A percentile compares a stretch with the other conserved stretches of the same genome.
Conservation (phyloP, 345 rosid genomes). For the Eutrema japonicum region DNA sequence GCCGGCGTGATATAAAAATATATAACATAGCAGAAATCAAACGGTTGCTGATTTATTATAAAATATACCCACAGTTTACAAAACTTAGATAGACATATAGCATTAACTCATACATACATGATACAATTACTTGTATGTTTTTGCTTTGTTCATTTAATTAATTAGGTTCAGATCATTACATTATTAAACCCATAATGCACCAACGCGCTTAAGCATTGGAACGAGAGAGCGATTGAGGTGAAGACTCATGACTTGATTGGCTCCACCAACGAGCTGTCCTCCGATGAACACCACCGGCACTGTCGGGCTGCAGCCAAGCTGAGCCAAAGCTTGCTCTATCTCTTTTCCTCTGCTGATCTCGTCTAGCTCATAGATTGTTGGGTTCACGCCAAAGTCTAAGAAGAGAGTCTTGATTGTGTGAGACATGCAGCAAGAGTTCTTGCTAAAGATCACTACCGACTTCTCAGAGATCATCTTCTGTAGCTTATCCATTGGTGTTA, state of each 20-base stretch:
- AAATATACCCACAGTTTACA: slow-evolving; percentile 13
- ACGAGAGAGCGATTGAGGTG: slow-evolving; percentile 76
- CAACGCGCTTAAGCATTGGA: slow-evolving; percentile 56
- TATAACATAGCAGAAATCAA: neutral
- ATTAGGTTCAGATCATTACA: neutral
- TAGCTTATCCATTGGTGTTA: slow-evolving; percentile 57
- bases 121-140: neutral
- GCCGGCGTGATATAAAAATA: too few relatives aligned
- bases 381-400: slow-evolving; percentile 71
- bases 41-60: neutral
- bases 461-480: slow-evolving; percentile 62
- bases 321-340: slow-evolving; percentile 70
- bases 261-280: slow-evolving; percentile 81
- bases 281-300: slow-evolving; percentile 82
- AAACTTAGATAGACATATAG: slow-evolving; percentile 33
- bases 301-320: slow-evolving; percentile 68
- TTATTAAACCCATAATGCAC: neutral
- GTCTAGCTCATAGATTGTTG: slow-evolving; percentile 69
- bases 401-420: slow-evolving; percentile 69
- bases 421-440: slow-evolving; percentile 73
- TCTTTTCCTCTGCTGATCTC: slow-evolving; percentile 66
- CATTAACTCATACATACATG: slow-evolving; percentile 8
- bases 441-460: slow-evolving; percentile 84
- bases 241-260: slow-evolving; percentile 50
- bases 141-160: neutral